Percentiles rank a stretch among this genome's conserved stretches.
These are phyloP conservation scores for Debaryomyces subglobosus DNA, from an alignment of 1,139 yeast species.

Conservation along the genomic window DNA sequence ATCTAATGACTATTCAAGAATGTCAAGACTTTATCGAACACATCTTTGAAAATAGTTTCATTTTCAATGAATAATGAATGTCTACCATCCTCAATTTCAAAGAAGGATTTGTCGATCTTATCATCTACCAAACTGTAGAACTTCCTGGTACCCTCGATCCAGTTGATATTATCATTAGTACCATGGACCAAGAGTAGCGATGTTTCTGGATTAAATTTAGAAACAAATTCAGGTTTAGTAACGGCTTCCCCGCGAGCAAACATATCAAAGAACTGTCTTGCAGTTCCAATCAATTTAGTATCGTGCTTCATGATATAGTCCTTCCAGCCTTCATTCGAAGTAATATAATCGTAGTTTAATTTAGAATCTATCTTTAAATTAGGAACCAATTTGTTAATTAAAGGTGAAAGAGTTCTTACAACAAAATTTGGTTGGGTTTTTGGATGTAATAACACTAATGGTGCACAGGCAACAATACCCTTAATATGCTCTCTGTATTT, in stretches of 20 bases:
- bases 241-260: constrained; percentile 61
- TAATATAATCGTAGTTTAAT: constrained; percentile 55
- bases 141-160: constrained; percentile 52
- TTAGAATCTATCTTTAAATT: constrained; percentile 58
- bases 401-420: constrained; percentile 48
- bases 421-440: constrained; percentile 57
- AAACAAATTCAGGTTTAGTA: constrained; percentile 42
- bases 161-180: constrained; percentile 51
- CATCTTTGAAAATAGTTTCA: constrained; percentile 36
- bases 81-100: constrained; percentile 34
- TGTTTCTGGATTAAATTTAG: constrained; percentile 45
- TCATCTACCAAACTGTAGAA: constrained; percentile 44
- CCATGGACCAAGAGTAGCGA: constrained; percentile 54
- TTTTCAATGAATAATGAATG: constrained; percentile 53
- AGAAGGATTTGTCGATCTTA: constrained; percentile 32
- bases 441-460: constrained; percentile 64
- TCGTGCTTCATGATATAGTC: constrained; percentile 45
- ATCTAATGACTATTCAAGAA: constrained; percentile 36
- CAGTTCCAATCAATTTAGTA: constrained; percentile 45
- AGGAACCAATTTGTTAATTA: constrained; percentile 56
- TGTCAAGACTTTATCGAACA: constrained; percentile 35
- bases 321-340: constrained; percentile 55
- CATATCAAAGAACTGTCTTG: constrained; percentile 60
- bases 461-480: constrained; percentile 67
- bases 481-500: constrained; percentile 53